These are phyloP conservation scores for Scalesia atractyloides DNA, from an alignment of 129 eudicot species.

Conservation along the genomic window DNA sequence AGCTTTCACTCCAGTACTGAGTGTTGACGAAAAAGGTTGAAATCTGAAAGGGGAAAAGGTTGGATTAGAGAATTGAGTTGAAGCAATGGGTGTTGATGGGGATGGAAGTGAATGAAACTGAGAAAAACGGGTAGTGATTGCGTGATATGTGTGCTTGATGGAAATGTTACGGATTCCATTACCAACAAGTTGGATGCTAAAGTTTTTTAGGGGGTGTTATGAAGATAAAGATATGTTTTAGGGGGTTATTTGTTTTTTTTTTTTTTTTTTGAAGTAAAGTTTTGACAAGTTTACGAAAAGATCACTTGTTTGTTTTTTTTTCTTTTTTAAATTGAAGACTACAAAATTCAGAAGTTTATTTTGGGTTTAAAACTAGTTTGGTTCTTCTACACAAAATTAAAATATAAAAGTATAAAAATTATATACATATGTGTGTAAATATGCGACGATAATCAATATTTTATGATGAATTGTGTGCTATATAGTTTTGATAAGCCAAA, in stretches of 20 bases:
- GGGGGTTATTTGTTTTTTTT: background rate
- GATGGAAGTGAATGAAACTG: background rate
- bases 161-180: background rate
- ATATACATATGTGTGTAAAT: too few species aligned
- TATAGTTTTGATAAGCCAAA: too few species aligned
- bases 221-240: background rate
- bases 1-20: conserved; percentile 32
- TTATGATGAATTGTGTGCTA: too few species aligned
- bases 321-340: too few species aligned
- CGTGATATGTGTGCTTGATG: background rate
- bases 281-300: too few species aligned
- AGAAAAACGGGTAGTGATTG: conserved; percentile 4
- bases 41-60: background rate
- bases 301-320: too few species aligned
- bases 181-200: background rate
- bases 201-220: background rate
- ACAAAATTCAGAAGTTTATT: too few species aligned
- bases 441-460: too few species aligned
- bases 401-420: too few species aligned
- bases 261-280: too few species aligned
- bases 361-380: too few species aligned
- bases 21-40: conserved; percentile 26
- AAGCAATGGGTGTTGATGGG: background rate
- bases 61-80: conserved; percentile 17
- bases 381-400: too few species aligned